These are phyloP conservation scores for Spiromastix sp. DNA, from an alignment of 2,329 filamentous ascomycete species.

Conservation along the genomic window DNA sequence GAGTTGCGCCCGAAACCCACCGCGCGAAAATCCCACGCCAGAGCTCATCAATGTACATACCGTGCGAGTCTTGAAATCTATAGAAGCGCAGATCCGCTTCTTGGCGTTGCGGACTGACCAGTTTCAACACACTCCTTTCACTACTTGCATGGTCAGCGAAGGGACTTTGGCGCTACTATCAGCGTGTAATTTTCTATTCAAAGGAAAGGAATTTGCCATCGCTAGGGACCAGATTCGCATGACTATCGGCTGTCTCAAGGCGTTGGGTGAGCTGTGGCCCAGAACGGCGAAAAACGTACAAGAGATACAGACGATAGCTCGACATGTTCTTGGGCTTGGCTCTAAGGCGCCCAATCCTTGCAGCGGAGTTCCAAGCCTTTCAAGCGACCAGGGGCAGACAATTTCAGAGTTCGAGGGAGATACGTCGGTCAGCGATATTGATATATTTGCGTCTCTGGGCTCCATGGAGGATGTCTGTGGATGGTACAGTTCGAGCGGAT, in stretches of 20 bases:
- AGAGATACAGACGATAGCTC: constrained; percentile 3
- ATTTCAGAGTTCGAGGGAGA: no score
- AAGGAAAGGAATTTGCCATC: no score
- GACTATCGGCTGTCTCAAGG: constrained; percentile 4
- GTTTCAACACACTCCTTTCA: constrained; percentile 3
- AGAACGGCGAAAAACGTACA: constrained; percentile 1
- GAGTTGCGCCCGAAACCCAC: constrained; percentile 4
- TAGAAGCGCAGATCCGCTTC: constrained; percentile 1
- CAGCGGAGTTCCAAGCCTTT: no score
- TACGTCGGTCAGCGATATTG: no score
- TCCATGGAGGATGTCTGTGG: no score
- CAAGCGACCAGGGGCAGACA: no score
- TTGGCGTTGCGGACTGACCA: constrained; percentile 1
- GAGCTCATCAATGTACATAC: constrained; percentile 1
- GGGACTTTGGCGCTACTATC: constrained; percentile 2
- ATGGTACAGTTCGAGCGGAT: no score
- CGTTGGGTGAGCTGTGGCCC: constrained; percentile 2
- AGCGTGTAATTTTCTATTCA: background rate
- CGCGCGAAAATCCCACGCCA: no score
- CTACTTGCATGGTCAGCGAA: constrained; percentile 4
- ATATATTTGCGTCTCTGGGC: no score
- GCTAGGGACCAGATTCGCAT: constrained; percentile 3
- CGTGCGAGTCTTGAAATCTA: background rate
- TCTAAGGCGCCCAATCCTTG: no score
- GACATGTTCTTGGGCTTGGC: constrained; percentile 1